Conservation (phyloP, 805 yeast genomes). For the Cyberlindnera veronae region DNA sequence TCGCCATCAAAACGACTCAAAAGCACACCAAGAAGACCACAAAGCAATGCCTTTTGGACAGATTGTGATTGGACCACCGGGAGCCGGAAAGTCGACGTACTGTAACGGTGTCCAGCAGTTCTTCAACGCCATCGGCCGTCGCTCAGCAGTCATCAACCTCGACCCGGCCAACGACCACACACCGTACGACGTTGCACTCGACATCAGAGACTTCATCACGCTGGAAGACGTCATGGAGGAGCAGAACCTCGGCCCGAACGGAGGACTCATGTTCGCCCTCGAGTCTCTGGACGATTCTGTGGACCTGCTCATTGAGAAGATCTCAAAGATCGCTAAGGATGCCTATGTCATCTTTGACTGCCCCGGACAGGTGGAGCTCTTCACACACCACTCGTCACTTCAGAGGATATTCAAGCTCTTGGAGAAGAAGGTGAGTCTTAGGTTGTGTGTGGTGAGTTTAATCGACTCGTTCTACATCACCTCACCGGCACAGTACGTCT, state of each 20-base stretch:
- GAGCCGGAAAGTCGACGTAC: constrained; percentile 94
- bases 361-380: constrained; percentile 95
- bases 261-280: constrained; percentile 86
- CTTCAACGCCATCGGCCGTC: constrained; percentile 89
- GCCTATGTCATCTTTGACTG: constrained; percentile 80
- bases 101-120: constrained; percentile 92
- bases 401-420: constrained; percentile 61
- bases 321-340: constrained; percentile 52
- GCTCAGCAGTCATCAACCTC: constrained; percentile 76
- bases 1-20: background rate
- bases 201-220: constrained; percentile 72
- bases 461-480: constrained; percentile 81
- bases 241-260: constrained; percentile 75
- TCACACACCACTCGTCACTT: constrained; percentile 83
- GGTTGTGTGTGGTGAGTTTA: constrained; percentile 81
- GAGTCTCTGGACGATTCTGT: constrained; percentile 59
- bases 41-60: constrained; percentile 58
- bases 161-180: constrained; percentile 86
- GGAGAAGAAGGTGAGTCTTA: constrained; percentile 59
- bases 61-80: constrained; percentile 96
- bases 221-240: constrained; percentile 77
- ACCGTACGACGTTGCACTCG: constrained; percentile 71
- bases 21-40: background rate
- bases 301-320: constrained; percentile 53
- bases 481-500: constrained; percentile 84